Conservation (phyloP, 768 basidiomycete genomes). For the Obba rivulosa region DNA sequence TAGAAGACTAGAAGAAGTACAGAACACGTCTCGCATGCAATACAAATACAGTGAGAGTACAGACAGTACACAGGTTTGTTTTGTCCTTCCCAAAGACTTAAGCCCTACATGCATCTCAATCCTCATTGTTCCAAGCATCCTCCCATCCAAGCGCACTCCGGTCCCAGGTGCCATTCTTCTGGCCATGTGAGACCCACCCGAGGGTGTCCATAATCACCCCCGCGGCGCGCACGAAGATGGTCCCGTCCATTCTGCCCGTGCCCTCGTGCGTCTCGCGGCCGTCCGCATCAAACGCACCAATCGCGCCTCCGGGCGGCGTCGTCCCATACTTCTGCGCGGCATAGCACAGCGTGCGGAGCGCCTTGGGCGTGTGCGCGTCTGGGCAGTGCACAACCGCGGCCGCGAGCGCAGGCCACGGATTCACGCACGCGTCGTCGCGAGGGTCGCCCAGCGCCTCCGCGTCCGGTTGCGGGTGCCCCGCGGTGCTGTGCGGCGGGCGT, state of each 20-base stretch:
- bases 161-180: constrained; percentile 48
- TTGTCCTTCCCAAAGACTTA: too few species aligned
- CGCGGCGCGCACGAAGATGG: constrained; percentile 51
- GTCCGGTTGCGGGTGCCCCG: constrained; percentile 10
- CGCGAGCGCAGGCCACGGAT: constrained; percentile 49
- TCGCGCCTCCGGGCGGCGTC: constrained; percentile 32
- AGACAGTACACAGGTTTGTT: too few species aligned
- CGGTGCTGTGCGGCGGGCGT: constrained; percentile 27
- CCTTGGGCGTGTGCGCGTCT: constrained; percentile 38
- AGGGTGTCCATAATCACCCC: constrained; percentile 50
- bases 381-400: constrained; percentile 42
- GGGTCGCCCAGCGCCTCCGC: constrained; percentile 30
- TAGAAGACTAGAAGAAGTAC: too few species aligned
- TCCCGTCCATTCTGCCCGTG: constrained; percentile 43
- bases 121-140: constrained; percentile 42
- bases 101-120: background rate
- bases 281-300: constrained; percentile 38
- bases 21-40: too few species aligned
- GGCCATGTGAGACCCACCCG: constrained; percentile 52
- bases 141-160: constrained; percentile 56
- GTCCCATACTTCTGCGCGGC: constrained; percentile 45
- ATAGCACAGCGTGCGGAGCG: constrained; percentile 40
- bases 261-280: constrained; percentile 42
- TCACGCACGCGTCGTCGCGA: constrained; percentile 30
- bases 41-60: too few species aligned